Conservation (phyloP, 768 basidiomycete species). For the Serendipita sp. region DNA sequence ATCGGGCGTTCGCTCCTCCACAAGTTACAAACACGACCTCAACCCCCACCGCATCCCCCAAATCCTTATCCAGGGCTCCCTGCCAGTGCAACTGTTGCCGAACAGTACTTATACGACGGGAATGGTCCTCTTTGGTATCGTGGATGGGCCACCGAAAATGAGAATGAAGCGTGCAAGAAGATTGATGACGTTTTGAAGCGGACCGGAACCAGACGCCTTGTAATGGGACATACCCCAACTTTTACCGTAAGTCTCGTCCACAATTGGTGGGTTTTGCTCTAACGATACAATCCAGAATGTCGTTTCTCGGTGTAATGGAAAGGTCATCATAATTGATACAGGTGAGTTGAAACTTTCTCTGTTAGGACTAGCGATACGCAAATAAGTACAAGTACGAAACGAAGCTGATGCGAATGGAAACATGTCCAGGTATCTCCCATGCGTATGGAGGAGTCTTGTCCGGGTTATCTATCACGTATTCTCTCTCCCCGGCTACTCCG, state of each 20-base stretch:
- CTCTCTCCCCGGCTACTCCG: constrained; percentile 41
- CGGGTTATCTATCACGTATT: constrained; percentile 75
- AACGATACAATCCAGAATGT: constrained; percentile 37
- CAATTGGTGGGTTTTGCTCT: background rate
- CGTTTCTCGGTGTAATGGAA: constrained; percentile 74
- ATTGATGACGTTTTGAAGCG: constrained; percentile 55
- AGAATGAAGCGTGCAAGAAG: constrained; percentile 42
- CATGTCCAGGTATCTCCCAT: constrained; percentile 61
- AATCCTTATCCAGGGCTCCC: constrained; percentile 34
- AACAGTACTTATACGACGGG: constrained; percentile 50
- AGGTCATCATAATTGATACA: constrained; percentile 91
- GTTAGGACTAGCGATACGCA: background rate
- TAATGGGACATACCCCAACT: constrained; percentile 96
- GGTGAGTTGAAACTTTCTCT: constrained; percentile 26
- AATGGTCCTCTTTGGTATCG: constrained; percentile 92
- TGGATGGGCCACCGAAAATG: constrained; percentile 51
- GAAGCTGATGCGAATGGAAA: background rate
- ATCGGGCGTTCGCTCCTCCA: constrained; percentile 50
- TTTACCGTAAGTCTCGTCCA: constrained; percentile 36
- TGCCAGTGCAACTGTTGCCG: constrained; percentile 41
- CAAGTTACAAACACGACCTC: constrained; percentile 55
- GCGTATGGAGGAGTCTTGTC: constrained; percentile 91
- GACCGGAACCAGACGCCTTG: constrained; percentile 72
- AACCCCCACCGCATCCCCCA: constrained; percentile 66
- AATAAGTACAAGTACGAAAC: background rate